A percentile compares a stretch with the other conserved stretches of the same genome.
phyloP scores from a whole-genome alignment of 108 stramenopile species.

The Fistulifera pelliculosa region DNA sequence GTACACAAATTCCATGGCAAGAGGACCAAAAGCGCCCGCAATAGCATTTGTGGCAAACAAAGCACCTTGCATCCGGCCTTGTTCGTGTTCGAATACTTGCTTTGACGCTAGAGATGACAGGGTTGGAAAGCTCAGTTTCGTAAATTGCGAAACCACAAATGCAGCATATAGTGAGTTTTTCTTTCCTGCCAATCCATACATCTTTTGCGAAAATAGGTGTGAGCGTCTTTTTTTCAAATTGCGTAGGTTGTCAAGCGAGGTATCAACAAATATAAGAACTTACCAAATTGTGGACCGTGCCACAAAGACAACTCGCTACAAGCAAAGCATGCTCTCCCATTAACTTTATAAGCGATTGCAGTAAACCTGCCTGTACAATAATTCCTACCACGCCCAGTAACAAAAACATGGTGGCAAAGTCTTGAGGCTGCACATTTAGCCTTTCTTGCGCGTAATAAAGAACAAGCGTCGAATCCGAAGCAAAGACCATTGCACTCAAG shows the following conservation, averaged over 20 bases:
- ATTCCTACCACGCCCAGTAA: constrained; percentile 53
- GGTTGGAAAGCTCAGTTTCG: constrained; percentile 60
- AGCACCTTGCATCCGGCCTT: constrained; percentile 76
- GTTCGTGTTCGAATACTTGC: constrained; percentile 44
- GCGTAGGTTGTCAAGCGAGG: no score
- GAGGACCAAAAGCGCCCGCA: constrained; percentile 64
- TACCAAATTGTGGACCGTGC: constrained; percentile 35
- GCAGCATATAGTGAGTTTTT: constrained; percentile 48
- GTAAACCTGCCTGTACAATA: constrained; percentile 45
- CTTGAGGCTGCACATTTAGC: constrained; percentile 46
- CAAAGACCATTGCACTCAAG: constrained; percentile 51
- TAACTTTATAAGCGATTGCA: constrained; percentile 41
- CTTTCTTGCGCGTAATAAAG: constrained; percentile 70
- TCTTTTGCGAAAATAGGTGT: no score
- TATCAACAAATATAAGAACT: no score
- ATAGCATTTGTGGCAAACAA: constrained; percentile 57
- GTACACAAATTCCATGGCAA: constrained; percentile 56
- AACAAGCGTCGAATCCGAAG: constrained; percentile 56
- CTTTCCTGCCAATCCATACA: constrained; percentile 56
- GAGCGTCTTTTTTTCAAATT: no score
- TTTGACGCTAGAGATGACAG: constrained; percentile 63
- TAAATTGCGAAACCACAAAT: constrained; percentile 50
- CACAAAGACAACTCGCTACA: constrained; percentile 46
- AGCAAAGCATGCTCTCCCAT: constrained; percentile 61
- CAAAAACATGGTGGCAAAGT: constrained; percentile 57